Evolutionary conservation across 1,139 yeast species (phyloP), one percentile per base, ranked within the genome.

Genomic region (Pichia sp.): DNA sequence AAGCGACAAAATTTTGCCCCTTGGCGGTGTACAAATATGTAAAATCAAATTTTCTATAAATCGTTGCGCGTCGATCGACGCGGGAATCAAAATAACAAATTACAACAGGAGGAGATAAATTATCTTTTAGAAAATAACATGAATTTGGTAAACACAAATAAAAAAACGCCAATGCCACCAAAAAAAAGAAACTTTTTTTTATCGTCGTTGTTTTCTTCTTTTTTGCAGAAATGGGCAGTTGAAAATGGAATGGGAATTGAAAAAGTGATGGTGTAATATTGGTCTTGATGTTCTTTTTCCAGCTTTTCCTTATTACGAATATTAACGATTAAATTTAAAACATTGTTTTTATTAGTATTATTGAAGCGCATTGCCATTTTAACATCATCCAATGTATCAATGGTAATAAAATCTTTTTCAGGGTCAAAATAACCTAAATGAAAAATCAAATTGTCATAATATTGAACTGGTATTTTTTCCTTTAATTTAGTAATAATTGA

Each of bases 361-460:
- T 29, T 32, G 3, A 26, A 11, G 4, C n/a, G 35, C 8, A 63
- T 47, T 3, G 64, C 63, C 28, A 55, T 55, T 26, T 56, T 56
- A 35, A 66, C 45, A 42, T 64, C 68, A 15, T 54, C 57, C 26
- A 57, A 61, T 31, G 55, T 57, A 13, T 51, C 54, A 11, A 65
- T 51, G 1, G 54, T 36, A 4, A 63, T 50, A 38, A 56, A 35
- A 41, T 65, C 67, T 1, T 54, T 55, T 20, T 63, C 66, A 18
- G 58, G 61, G 36, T 64, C 69, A 13, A 55, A 47, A 41, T 64
- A 64, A 27, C 62, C 56, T 9, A 65, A 37, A 20, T 60, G 60
- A 36, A 59, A 55, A 19, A n/a, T 26, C 16, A 14, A 45, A 43
- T 2, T 35, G 27, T 1, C 18, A 32, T 28, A n/a, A 19, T 33